phyloP scores from a whole-genome alignment of 345 rosid genomes.

The Salix purpurea region DNA sequence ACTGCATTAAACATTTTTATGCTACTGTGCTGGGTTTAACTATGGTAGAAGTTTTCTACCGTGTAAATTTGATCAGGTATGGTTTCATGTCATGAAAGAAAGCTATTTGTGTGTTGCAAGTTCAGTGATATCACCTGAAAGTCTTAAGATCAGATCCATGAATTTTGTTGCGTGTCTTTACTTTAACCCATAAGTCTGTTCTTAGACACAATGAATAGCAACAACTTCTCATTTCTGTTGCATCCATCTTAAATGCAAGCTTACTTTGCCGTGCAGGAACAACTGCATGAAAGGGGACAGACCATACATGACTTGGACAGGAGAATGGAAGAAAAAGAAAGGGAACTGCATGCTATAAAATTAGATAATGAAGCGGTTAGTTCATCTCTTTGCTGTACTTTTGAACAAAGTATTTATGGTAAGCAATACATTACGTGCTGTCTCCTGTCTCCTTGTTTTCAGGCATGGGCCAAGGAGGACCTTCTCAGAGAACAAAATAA shows the following conservation, averaged over 20 bases:
- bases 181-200: neutral
- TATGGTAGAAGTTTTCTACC: neutral
- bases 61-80: neutral
- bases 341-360: conserved; percentile 80
- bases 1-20: neutral
- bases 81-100: neutral
- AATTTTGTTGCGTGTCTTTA: neutral
- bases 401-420: neutral
- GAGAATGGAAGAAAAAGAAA: conserved; percentile 77
- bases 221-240: neutral
- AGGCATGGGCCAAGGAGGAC: conserved; percentile 99
- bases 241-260: neutral
- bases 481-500: conserved; percentile 83
- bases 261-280: conserved; percentile 52
- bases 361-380: conserved; percentile 84
- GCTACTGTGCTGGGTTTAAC: neutral
- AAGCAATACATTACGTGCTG: conserved; percentile 4
- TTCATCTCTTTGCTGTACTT: conserved; percentile 10
- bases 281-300: conserved; percentile 62
- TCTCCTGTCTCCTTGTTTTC: conserved; percentile 9
- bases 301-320: conserved; percentile 63
- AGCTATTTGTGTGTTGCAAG: neutral
- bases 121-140: neutral
- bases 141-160: neutral
- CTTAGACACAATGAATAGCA: neutral